Base-by-base conservation (phyloP, 2,329 filamentous ascomycete genomes). In the Fusarium chaquense region DNA sequence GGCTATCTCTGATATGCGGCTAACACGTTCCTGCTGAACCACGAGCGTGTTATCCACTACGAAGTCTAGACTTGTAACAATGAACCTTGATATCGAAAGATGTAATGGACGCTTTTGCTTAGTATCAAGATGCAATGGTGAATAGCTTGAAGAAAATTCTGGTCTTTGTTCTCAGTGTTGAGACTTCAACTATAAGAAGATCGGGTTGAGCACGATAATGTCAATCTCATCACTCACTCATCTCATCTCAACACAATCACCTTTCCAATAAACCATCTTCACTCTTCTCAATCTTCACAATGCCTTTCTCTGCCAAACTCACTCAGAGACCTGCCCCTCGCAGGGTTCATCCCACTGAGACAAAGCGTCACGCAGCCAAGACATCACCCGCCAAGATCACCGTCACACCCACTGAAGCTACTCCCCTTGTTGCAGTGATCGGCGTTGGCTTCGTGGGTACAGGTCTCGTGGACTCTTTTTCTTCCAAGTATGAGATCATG, bases 381-480 rank as follows among this genome's bases (percentile, higher is more conserved):
- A 49, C 38, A 28, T 41, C 47, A 26, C 1, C 28, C 1, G 5
- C 38, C 47, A 65, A 61, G 43, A 16, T 4, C 2, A 45, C 15
- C 13, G 9, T 44, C 12, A 13, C 33, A 41, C 38, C 52, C 18
- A 33, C 20, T 49, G 44, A 67, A 18, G 52, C 57, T 50, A 63
- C 56, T 18, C 78, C 81, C 6, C 49, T 81, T n/a, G 79, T 86
- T 1, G 83, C 83, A 51, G 79, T 86, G 26, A 81, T 86, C 22
- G 85, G 84, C 11, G 82, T 85, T 5, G 85, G 85, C 26, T 86
- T 85, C 67, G 84, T 86, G 6, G 85, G 84, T 5, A 78, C 79
- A 33, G 81, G 85, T 50, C 82, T 86, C 10, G 80, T 84, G 33
- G 72, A 77, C 35, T 78, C 76, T 9, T 86, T 86, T 65, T 78